These are phyloP conservation scores for Fraxinus nigra DNA, from an alignment of 305 asterid genomes.

Conservation along the genomic window DNA sequence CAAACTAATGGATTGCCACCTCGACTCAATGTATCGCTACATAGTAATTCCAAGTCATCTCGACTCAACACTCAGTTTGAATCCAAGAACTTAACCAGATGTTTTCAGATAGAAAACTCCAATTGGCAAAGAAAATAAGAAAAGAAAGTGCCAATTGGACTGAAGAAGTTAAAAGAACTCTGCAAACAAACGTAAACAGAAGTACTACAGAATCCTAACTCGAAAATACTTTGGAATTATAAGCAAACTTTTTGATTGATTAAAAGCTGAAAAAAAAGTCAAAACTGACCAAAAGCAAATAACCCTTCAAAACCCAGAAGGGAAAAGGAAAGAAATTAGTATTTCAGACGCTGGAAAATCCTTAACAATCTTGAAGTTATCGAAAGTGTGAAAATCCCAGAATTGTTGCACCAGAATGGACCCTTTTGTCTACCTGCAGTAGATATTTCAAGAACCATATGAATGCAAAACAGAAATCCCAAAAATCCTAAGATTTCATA, in stretches of 20 bases:
- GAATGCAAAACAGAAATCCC: neutral
- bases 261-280: neutral
- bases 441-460: neutral
- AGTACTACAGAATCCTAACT: neutral
- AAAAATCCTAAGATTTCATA: neutral
- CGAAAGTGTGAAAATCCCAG: conserved; percentile 7
- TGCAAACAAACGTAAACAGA: neutral
- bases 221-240: neutral
- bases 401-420: neutral
- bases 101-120: neutral
- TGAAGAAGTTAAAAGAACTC: neutral
- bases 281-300: neutral
- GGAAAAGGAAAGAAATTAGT: neutral
- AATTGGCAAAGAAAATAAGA: neutral
- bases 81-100: neutral
- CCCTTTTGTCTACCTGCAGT: neutral
- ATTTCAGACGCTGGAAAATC: neutral
- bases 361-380: neutral
- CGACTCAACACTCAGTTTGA: neutral
- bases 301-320: neutral
- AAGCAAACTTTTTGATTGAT: neutral
- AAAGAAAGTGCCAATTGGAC: neutral
- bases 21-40: neutral
- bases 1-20: neutral
- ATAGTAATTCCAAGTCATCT: neutral